A percentile compares a stretch with the other conserved stretches of the same genome.
Conservation (phyloP, 495 filamentous ascomycete species). For the Hypoxylon subgilvum region DNA sequence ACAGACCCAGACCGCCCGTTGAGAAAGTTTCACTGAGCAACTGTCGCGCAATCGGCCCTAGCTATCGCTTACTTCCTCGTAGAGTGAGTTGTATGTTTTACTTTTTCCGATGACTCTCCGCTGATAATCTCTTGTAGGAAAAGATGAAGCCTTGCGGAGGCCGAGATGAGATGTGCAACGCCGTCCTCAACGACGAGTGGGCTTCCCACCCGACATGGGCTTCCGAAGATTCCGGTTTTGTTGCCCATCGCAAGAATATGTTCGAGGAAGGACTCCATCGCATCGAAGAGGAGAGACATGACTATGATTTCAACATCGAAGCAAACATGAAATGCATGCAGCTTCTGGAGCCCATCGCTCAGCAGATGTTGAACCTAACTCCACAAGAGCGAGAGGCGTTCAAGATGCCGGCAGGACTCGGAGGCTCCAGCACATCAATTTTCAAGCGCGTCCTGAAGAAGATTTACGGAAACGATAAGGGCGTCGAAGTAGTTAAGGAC, state of each 20-base stretch:
- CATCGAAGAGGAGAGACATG: constrained; percentile 97
- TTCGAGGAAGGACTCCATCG: constrained; percentile 92
- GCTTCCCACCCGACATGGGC: constrained; percentile 99
- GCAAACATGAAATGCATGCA: constrained; percentile 91
- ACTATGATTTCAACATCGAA: constrained; percentile 98
- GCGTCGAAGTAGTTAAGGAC: constrained; percentile 78
- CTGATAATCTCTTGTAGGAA: constrained; percentile 55
- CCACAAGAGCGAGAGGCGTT: constrained; percentile 73
- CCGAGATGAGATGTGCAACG: constrained; percentile 88
- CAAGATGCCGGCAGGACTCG: constrained; percentile 79
- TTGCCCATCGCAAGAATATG: constrained; percentile 94
- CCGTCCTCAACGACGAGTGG: constrained; percentile 96
- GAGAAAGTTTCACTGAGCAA: constrained; percentile 87
- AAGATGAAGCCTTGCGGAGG: constrained; percentile 87
- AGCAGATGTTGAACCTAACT: constrained; percentile 78
- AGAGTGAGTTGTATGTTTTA: constrained; percentile 54
- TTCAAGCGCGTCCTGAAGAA: constrained; percentile 97
- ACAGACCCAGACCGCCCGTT: constrained; percentile 71
- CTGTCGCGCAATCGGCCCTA: constrained; percentile 90
- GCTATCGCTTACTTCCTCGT: constrained; percentile 90
- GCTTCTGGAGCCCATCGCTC: constrained; percentile 89
- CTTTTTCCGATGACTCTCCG: not conserved
- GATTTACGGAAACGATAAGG: constrained; percentile 88
- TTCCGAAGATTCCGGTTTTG: constrained; percentile 96
- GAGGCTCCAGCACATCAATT: constrained; percentile 92